Evolutionary conservation across 192 early-diverging fungal species (phyloP).

Genomic region (Pilaira anomala): DNA sequence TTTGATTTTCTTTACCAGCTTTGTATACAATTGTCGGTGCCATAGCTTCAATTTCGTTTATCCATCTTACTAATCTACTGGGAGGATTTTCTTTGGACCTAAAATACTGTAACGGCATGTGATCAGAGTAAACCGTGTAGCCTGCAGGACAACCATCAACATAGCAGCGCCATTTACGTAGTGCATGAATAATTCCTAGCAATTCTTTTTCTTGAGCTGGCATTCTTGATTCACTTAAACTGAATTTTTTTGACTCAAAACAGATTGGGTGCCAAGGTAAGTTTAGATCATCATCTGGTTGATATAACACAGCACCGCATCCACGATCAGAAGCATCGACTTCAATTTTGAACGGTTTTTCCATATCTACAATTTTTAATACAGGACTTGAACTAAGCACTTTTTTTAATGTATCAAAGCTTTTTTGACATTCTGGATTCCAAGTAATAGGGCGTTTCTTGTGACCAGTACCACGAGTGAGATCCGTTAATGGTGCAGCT

Average conservation of each 20-base stretch:
- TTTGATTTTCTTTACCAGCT: conserved; percentile 8
- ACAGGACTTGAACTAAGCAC: background rate
- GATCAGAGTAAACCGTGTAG: conserved; percentile 1
- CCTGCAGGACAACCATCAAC: background rate
- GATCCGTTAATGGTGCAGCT: too few species aligned
- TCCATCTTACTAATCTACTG: too few species aligned
- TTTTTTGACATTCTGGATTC: background rate
- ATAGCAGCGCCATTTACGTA: conserved; percentile 10
- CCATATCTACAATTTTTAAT: too few species aligned
- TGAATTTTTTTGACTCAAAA: conserved; percentile 35
- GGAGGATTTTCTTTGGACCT: too few species aligned
- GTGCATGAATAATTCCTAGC: conserved; percentile 8
- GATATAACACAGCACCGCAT: too few species aligned
- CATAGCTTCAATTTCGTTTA: too few species aligned
- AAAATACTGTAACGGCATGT: conserved; percentile 9
- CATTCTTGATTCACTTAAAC: conserved; percentile 23
- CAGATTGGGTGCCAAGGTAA: conserved; percentile 28
- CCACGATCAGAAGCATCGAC: too few species aligned
- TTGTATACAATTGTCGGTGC: conserved; percentile 14
- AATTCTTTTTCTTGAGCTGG: conserved; percentile 28
- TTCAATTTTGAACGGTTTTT: too few species aligned
- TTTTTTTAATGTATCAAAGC: background rate
- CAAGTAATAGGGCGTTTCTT: too few species aligned
- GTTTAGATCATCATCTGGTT: too few species aligned
- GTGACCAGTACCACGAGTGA: too few species aligned